Base-by-base conservation (phyloP, 371 early-diverging fungal genomes). In the Choanephora cucurbitarum region DNA sequence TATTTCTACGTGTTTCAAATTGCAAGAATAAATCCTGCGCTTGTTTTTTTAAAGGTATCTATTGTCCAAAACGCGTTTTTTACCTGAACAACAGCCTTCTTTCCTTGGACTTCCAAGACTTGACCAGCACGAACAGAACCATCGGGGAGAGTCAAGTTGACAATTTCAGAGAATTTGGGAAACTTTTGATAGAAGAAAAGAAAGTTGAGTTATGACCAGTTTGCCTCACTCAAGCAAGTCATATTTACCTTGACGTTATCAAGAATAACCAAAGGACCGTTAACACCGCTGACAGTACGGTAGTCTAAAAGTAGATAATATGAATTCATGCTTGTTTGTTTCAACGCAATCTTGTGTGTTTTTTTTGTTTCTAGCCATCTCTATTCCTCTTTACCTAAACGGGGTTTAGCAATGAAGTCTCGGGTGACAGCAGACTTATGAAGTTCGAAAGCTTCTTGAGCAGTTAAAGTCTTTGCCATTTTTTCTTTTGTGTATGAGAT, bases 201-300 rank as follows among this genome's bases (percentile, higher is more conserved):
- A 6, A 13, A 43, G 3, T 5, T 28, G 7, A 28, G 28, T 28
- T 28, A 28, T 28, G 7, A 28, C 28, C 28, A 28, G 28, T 40
- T 28, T 39, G 18, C 40, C 32, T 52, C 40, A 49, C 18, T 22
- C 17, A 49, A 24, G 53, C 2, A 45, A 18, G 11, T 18, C 1
- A 7, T 33, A n/a, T 31, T 49, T 80, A 92, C 91, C 86, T 96
- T 96, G 72, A 99, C 96, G 72, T 98, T 94, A 72, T 99, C 99
- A 57, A 99, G 82, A 77, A 99, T 97, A 44, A 99, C 99, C 67
- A 99, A 82, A 37, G 99, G 99, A 37, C 99, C 99, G 75, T 99
- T 99, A 46, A 99, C 99, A 72, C 99, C 99, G 32, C 95, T 84
- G 31, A 99, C 98, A 42, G 99, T 99, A 55, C 97, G 87, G 79